Evolutionary conservation across 176 grass and related monocot species (phyloP).

Genomic region (Dendrocalamus sinicus): DNA sequence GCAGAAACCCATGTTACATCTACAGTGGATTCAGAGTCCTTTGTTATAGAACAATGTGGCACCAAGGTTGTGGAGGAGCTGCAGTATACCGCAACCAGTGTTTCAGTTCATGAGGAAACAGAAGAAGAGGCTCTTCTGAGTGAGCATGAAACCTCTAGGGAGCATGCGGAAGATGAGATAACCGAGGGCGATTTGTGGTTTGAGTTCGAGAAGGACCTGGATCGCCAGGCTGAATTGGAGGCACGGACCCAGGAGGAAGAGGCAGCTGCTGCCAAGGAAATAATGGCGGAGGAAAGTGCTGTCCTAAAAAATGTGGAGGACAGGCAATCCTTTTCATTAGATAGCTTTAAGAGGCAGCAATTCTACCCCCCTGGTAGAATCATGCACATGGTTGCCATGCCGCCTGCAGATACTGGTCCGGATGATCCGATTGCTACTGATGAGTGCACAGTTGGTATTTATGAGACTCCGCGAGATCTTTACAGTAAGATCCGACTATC

Average conservation of each 20-base stretch:
- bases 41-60: constrained; percentile 54
- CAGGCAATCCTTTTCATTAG: constrained; percentile 58
- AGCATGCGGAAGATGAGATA: constrained; percentile 64
- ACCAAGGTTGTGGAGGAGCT: constrained; percentile 53
- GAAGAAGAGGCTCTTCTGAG: constrained; percentile 76
- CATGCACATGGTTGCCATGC: constrained; percentile 93
- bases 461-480: constrained; percentile 73
- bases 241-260: constrained; percentile 59
- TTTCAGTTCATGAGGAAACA: constrained; percentile 65
- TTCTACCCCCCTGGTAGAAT: constrained; percentile 96
- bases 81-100: constrained; percentile 57
- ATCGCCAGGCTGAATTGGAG: constrained; percentile 58
- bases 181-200: constrained; percentile 80
- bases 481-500: constrained; percentile 93
- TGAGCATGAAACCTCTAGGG: constrained; percentile 55
- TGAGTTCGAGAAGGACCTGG: constrained; percentile 79
- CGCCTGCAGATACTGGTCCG: constrained; percentile 47
- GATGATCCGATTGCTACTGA: constrained; percentile 48
- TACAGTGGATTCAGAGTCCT: constrained; percentile 52
- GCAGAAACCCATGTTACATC: constrained; percentile 52
- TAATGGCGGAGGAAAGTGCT: constrained; percentile 62
- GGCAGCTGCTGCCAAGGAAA: constrained; percentile 65
- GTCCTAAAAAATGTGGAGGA: constrained; percentile 57
- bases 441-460: constrained; percentile 76
- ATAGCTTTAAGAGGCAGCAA: constrained; percentile 65